Conservation (phyloP, 2,329 filamentous ascomycete species). For the Penicillium aurantiogriseum region DNA sequence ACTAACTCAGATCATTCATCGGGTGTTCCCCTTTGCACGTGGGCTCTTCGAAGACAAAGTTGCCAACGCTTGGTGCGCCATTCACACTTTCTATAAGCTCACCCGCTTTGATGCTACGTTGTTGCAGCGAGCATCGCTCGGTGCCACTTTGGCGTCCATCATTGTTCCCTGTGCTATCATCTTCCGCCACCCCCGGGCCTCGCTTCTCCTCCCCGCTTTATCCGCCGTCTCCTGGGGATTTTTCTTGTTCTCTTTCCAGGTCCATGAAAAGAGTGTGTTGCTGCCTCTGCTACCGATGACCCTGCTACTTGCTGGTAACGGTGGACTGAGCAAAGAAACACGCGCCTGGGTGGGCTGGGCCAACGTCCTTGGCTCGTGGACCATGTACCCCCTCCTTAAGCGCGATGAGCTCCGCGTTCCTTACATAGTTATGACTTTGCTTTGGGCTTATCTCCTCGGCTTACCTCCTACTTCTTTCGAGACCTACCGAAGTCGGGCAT, state of each 20-base stretch:
- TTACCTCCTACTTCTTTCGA: slow-evolving; percentile 74
- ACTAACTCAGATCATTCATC: slow-evolving; percentile 77
- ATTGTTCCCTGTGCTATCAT: slow-evolving; percentile 75
- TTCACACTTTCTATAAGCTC: slow-evolving; percentile 87
- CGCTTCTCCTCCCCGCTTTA: slow-evolving; percentile 74
- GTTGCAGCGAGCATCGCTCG: slow-evolving; percentile 73
- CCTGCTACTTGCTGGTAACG: slow-evolving; percentile 72
- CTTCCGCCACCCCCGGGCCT: slow-evolving; percentile 73
- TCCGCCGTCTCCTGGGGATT: slow-evolving; percentile 91
- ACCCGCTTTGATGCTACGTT: slow-evolving; percentile 67
- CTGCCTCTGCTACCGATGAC: slow-evolving; percentile 94
- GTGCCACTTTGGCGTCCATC: slow-evolving; percentile 73
- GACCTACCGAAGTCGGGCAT: slow-evolving; percentile 59
- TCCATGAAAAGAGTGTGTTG: slow-evolving; percentile 96
- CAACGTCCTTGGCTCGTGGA: slow-evolving; percentile 86
- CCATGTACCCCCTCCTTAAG: slow-evolving; percentile 85
- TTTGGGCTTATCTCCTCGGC: slow-evolving; percentile 90
- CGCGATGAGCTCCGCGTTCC: slow-evolving; percentile 81
- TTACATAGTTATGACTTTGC: slow-evolving; percentile 76
- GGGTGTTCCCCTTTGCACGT: slow-evolving; percentile 94
- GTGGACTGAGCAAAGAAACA: slow-evolving; percentile 71
- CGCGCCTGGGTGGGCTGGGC: slow-evolving; percentile 95
- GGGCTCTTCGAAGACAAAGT: slow-evolving; percentile 98
- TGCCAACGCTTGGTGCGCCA: slow-evolving; percentile 94
- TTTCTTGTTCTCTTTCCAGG: slow-evolving; percentile 96